Evolutionary conservation across 2,329 filamentous ascomycete genomes (phyloP).

Genomic region (Pleurostoma richardsiae): DNA sequence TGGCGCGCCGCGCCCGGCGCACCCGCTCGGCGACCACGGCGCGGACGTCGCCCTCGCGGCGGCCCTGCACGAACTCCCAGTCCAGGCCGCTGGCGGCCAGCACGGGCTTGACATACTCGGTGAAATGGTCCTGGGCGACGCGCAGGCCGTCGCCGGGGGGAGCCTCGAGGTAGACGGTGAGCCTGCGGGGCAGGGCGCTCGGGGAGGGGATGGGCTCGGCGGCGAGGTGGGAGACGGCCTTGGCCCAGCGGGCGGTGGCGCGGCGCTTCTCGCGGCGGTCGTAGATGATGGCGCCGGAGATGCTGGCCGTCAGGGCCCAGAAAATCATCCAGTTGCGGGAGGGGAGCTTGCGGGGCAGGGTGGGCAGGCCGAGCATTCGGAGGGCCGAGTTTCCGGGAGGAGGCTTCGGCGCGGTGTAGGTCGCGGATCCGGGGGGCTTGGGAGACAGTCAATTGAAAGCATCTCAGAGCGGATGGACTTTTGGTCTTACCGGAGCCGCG

Average conservation of each 20-base stretch:
- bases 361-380: constrained; percentile 79
- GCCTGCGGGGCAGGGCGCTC: constrained; percentile 70
- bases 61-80: constrained; percentile 92
- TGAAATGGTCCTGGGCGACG: constrained; percentile 87
- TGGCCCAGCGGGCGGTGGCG: constrained; percentile 80
- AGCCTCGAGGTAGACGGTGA: constrained; percentile 80
- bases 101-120: constrained; percentile 92
- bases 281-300: constrained; percentile 80
- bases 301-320: constrained; percentile 69
- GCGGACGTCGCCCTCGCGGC: constrained; percentile 87
- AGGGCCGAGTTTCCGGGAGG: constrained; percentile 64
- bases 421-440: background rate
- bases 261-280: constrained; percentile 87
- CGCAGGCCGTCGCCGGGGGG: constrained; percentile 84
- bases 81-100: constrained; percentile 85
- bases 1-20: constrained; percentile 61
- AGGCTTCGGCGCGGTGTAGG: constrained; percentile 26
- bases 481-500: background rate
- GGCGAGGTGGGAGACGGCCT: constrained; percentile 78
- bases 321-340: constrained; percentile 99
- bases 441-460: background rate
- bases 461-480: background rate
- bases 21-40: constrained; percentile 84
- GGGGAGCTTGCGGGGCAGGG: constrained; percentile 76
- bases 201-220: constrained; percentile 65